phyloP scores from a whole-genome alignment of 202 grass and related monocot genomes.

The Carex arenaria region DNA sequence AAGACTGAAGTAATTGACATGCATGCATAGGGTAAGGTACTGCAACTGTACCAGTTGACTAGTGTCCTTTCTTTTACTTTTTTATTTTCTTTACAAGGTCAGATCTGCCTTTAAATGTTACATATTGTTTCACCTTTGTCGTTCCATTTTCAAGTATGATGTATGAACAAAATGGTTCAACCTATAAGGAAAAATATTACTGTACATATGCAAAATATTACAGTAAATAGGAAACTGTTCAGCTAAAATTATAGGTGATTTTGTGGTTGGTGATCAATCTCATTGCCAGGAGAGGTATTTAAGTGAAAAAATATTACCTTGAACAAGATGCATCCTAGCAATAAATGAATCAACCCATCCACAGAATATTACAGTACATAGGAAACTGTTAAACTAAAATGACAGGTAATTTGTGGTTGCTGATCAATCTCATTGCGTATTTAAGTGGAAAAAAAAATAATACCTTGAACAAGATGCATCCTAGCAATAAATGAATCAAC shows the following conservation, averaged over 20 bases:
- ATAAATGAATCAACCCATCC: conserved; percentile 75
- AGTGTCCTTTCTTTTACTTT: not conserved
- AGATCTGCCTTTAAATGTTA: not conserved
- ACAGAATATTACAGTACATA: conserved; percentile 9
- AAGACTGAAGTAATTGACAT: not conserved
- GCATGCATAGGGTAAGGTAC: not conserved
- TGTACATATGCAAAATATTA: not conserved
- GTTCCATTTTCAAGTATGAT: conserved; percentile 1
- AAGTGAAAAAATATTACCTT: conserved; percentile 46
- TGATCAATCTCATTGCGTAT: not conserved
- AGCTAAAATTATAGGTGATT: conserved; percentile 2
- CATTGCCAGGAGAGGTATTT: conserved; percentile 10
- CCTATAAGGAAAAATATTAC: not conserved
- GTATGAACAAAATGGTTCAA: not conserved
- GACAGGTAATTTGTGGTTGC: not conserved
- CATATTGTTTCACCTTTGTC: not conserved
- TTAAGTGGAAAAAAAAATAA: conserved; percentile 13
- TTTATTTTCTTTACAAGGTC: not conserved
- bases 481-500: conserved; percentile 79
- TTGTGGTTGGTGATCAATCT: not conserved
- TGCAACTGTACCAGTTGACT: not conserved
- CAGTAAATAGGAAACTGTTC: conserved; percentile 17
- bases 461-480: conserved; percentile 97
- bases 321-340: conserved; percentile 91
- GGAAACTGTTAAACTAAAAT: conserved; percentile 16